phyloP scores from a whole-genome alignment of 2,329 filamentous ascomycete genomes.

The Gaeumannomyces sp. region DNA sequence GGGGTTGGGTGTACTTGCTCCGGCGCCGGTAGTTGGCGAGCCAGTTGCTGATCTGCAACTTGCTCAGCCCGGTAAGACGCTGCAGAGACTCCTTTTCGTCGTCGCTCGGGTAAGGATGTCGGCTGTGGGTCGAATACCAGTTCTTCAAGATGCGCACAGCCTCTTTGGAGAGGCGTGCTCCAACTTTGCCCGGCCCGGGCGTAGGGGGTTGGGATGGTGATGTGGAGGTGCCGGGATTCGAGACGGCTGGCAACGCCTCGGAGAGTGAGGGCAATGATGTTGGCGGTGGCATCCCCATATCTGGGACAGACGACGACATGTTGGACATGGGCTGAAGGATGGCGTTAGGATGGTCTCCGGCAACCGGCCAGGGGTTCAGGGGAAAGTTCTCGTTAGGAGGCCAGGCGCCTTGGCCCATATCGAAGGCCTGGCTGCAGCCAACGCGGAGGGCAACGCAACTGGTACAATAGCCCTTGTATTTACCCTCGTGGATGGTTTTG shows the following conservation, averaged over 20 bases:
- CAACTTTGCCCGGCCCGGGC: slow-evolving; percentile 51
- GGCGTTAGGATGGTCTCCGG: slow-evolving; percentile 36
- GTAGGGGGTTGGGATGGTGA: slow-evolving; percentile 10
- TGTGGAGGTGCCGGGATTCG: neutral
- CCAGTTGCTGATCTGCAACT: slow-evolving; percentile 86
- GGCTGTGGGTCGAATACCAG: slow-evolving; percentile 74
- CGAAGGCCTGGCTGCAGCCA: slow-evolving; percentile 48
- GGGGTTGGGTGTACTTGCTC: slow-evolving; percentile 66
- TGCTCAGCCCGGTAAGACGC: slow-evolving; percentile 70
- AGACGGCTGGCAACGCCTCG: neutral
- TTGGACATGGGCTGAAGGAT: slow-evolving; percentile 20
- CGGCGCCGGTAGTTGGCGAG: slow-evolving; percentile 81
- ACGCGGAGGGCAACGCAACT: slow-evolving; percentile 55
- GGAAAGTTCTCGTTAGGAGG: slow-evolving; percentile 31
- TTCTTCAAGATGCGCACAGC: slow-evolving; percentile 75
- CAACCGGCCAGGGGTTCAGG: slow-evolving; percentile 37
- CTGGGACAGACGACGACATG: neutral
- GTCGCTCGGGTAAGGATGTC: slow-evolving; percentile 83
- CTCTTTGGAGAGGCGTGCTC: slow-evolving; percentile 71
- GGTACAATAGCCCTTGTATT: slow-evolving; percentile 54
- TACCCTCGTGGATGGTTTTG: slow-evolving; percentile 55
- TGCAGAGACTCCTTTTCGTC: slow-evolving; percentile 78
- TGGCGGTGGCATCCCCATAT: slow-evolving; percentile 7
- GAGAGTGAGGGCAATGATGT: neutral
- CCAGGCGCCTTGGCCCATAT: slow-evolving; percentile 10